Percentiles rank a stretch among this genome's conserved stretches.
Conservation (phyloP, 768 basidiomycete genomes). For the Suillus variegatus region DNA sequence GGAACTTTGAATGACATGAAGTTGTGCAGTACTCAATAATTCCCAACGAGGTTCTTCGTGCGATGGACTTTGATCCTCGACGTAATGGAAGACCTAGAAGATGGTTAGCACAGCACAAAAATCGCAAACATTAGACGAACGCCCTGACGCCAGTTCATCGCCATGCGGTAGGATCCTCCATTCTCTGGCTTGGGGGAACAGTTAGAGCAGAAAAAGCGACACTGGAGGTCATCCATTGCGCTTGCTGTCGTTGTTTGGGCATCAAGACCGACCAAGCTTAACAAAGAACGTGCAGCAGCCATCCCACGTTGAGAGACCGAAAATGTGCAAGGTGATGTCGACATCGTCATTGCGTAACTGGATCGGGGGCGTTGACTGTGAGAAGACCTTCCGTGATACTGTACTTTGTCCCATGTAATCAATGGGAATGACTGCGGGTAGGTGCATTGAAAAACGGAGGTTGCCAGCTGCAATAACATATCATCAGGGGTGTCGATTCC, state of each 20-base stretch:
- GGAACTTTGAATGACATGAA: neutral
- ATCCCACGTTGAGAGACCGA: neutral
- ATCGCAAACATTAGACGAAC: neutral
- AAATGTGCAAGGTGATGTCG: neutral
- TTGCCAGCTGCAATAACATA: neutral
- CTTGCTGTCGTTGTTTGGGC: neutral
- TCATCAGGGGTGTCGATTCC: neutral
- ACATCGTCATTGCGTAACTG: too few relatives aligned
- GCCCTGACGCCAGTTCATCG: conserved; percentile 1
- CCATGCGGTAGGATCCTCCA: neutral
- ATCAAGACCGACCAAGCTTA: neutral
- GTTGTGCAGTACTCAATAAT: neutral
- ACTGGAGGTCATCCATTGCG: neutral
- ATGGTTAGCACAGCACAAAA: neutral
- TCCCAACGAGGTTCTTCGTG: conserved; percentile 4
- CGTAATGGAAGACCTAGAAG: conserved; percentile 6
- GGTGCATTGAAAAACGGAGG: neutral
- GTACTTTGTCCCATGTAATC: neutral
- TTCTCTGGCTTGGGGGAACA: neutral
- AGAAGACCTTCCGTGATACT: neutral
- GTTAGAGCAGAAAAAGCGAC: conserved; percentile 1
- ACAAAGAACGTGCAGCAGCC: neutral
- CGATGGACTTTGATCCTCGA: neutral
- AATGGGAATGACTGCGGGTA: neutral
- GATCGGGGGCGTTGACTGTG: neutral